Conservation (phyloP, 2,329 filamentous ascomycete species). For the Talaromyces sp. region DNA sequence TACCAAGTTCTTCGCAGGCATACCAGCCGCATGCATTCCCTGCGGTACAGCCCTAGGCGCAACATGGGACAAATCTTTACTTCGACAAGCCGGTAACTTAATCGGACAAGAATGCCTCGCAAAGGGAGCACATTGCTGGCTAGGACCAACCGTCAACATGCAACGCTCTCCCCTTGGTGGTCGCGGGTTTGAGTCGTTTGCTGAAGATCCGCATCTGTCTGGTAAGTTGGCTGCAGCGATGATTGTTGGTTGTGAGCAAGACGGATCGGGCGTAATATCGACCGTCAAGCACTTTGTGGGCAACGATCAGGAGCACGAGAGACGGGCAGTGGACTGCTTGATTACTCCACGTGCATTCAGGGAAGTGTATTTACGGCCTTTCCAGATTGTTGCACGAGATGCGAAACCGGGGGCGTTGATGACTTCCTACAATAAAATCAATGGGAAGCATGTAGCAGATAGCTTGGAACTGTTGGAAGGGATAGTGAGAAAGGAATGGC, state of each 20-base stretch:
- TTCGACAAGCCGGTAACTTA: constrained; percentile 66
- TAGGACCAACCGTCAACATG: constrained; percentile 77
- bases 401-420: constrained; percentile 55
- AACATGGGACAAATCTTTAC: constrained; percentile 70
- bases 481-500: constrained; percentile 46
- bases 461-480: constrained; percentile 64
- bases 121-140: constrained; percentile 68
- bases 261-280: constrained; percentile 60
- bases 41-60: constrained; percentile 75
- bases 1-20: constrained; percentile 66
- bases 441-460: constrained; percentile 56
- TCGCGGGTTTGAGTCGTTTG: constrained; percentile 81
- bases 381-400: constrained; percentile 58
- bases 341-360: constrained; percentile 53
- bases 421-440: constrained; percentile 58
- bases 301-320: constrained; percentile 46
- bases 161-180: constrained; percentile 78
- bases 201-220: constrained; percentile 74
- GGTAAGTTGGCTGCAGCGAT: constrained; percentile 70
- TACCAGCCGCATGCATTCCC: constrained; percentile 71
- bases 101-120: constrained; percentile 70
- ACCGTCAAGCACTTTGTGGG: constrained; percentile 63
- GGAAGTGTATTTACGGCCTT: constrained; percentile 63
- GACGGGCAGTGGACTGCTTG: constrained; percentile 40
- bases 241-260: constrained; percentile 56